Base-by-base conservation (phyloP, 345 rosid genomes). In the Litchi chinensis region DNA sequence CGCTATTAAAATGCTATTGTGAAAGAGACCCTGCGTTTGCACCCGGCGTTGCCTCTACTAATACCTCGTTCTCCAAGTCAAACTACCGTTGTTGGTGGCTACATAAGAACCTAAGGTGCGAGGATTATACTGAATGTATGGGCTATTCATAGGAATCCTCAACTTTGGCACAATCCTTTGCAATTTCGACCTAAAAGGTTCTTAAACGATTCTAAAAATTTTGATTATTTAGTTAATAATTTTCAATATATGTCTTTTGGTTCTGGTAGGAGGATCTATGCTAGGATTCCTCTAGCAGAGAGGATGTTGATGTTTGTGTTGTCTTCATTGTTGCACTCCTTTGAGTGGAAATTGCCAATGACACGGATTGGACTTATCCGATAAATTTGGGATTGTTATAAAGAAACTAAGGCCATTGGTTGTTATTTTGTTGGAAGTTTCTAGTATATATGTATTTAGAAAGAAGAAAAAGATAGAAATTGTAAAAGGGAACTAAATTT, bases 201-300 rank as follows among this genome's bases (percentile, higher is more conserved):
- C 50, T 5, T 81, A 4, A 62, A 75, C 39, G 48, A 66, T 26
- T 19, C 65, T 0, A 37, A 48, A 1, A 54, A 74, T 1, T 71
- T 69, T 10, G 86, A 87, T 43, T 89, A 71, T 13, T 40, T 26
- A 3, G 89, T 88, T 2, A 86, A 78, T 10, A 68, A 81, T 28
- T 81, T 83, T 22, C 41, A 16, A 0, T 89, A 81, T 46, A 21
- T 85, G 4, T 87, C 91, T 1, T 89, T 89, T 26, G 90, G 92
- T 44, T 77, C 89, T 0, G 89, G 90, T 0, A 75, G 88, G 62
- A 79, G 91, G 52, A 70, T 79, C 0, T 89, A 88, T 52, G 77
- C 85, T 0, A 89, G 92, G 54, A 56, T 82, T 10, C 73, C 81
- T 5, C 52, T 82, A 39, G 89, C 83, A 0, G 84, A 85, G 80